Evolutionary conservation across 768 basidiomycete genomes (phyloP).

Genomic region (Cystofilobasidium bisporidii): DNA sequence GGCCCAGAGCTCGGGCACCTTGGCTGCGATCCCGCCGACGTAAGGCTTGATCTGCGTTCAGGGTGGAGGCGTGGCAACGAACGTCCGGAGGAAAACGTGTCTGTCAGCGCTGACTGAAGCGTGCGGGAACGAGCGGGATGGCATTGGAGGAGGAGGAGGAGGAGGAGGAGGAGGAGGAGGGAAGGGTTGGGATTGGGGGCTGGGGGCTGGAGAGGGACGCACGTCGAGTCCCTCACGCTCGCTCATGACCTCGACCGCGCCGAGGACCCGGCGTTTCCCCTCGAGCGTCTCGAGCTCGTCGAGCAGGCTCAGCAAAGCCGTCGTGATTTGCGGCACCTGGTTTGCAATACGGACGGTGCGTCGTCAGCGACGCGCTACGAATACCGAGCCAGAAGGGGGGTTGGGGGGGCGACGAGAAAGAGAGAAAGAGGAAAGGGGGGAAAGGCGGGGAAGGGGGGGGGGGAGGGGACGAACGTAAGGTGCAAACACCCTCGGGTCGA

Average conservation of each 20-base stretch:
- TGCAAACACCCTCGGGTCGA: constrained; percentile 17
- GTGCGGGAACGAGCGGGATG: neutral
- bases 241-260: constrained; percentile 23
- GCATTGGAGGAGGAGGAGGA: neutral
- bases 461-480: constrained; percentile 5
- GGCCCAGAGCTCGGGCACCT: constrained; percentile 21
- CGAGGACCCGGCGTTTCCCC: constrained; percentile 18
- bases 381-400: no score
- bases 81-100: no score
- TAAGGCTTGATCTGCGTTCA: constrained; percentile 24
- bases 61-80: no score
- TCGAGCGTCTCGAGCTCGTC: constrained; percentile 24
- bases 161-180: neutral
- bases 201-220: neutral
- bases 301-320: constrained; percentile 16
- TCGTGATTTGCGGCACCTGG: constrained; percentile 12
- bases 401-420: no score
- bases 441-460: neutral
- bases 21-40: constrained; percentile 5
- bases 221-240: constrained; percentile 22
- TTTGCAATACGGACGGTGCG: no score
- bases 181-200: neutral
- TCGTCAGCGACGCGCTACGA: no score
- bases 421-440: neutral
- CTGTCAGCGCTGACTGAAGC: no score